Conservation (phyloP, 2,329 filamentous ascomycete genomes). For the Microdochium paspali region DNA sequence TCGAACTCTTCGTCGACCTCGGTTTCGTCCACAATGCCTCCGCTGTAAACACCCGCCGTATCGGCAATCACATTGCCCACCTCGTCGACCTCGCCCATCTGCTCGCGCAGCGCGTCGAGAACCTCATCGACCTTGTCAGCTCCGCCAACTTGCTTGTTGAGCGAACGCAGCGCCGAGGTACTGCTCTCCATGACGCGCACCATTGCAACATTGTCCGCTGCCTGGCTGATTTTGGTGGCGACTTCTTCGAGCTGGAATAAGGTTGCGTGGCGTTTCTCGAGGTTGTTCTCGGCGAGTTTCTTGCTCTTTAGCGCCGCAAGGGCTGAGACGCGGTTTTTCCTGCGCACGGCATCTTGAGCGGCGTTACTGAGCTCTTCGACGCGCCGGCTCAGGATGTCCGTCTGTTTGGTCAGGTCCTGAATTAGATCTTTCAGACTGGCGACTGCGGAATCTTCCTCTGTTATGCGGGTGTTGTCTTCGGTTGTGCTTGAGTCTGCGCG, state of each 20-base stretch:
- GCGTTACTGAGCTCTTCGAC: slow-evolving; percentile 53
- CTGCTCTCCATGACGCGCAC: slow-evolving; percentile 76
- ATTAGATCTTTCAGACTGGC: slow-evolving; percentile 77
- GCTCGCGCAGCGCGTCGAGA: slow-evolving; percentile 64
- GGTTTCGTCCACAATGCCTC: slow-evolving; percentile 56
- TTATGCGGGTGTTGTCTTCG: slow-evolving; percentile 41
- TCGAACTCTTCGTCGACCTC: slow-evolving; percentile 87
- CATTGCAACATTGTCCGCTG: slow-evolving; percentile 74
- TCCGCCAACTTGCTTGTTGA: slow-evolving; percentile 73
- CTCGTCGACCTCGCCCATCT: slow-evolving; percentile 78
- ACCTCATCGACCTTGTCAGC: slow-evolving; percentile 66
- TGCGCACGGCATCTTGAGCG: slow-evolving; percentile 61
- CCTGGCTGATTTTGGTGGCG: slow-evolving; percentile 75
- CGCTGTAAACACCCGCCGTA: slow-evolving; percentile 23
- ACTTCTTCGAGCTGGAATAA: slow-evolving; percentile 77
- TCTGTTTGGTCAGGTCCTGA: slow-evolving; percentile 63
- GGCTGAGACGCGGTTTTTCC: slow-evolving; percentile 67
- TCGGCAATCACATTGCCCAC: slow-evolving; percentile 70
- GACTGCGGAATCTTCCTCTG: slow-evolving; percentile 70
- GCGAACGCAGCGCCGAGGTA: slow-evolving; percentile 56
- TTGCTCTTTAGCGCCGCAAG: slow-evolving; percentile 72
- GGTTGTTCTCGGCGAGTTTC: slow-evolving; percentile 67
- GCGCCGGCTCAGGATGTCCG: slow-evolving; percentile 55
- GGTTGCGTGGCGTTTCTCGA: slow-evolving; percentile 63
- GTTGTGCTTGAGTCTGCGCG: slow-evolving; percentile 31